Base-by-base conservation (phyloP, 1,139 yeast species). In the Taphrina confusa region DNA sequence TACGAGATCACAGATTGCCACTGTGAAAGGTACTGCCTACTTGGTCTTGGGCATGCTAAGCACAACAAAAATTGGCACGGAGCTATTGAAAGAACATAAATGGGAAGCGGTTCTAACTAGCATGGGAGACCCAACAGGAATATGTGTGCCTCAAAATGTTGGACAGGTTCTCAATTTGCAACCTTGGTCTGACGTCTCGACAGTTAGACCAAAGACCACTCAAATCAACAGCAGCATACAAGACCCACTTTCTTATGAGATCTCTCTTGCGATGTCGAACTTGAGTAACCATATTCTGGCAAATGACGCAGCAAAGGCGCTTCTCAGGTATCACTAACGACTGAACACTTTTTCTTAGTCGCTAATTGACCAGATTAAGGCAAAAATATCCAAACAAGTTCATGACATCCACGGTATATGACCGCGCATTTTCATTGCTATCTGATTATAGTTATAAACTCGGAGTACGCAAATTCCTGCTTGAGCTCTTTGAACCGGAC, bases 11-110 rank as follows among this genome's bases (percentile, higher is more conserved):
- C 75, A 79, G 3, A 77, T 84, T 18, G 81, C 87, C 77, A 82
- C 84, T 61, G 70, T 91, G 36, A 64, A 63, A 37, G 68, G 68
- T 0, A 80, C 90, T 0, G 87, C 95, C 25, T 87, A 86, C 68
- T 87, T 81, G 66, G 87, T 83, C 0, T 74, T 91, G 44, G 96
- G 97, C 0, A 77, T 88, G 67, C 77, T 90, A 16, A 78, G 95
- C 0, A 77, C 79, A 18, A 88, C 95, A 0, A 76, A 76, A 34
- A 91, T 88, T 67, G 97, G 97, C 0, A 78, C 83, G 33, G 97
- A 90, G 67, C 82, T 90, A n/a, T 74, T 91, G 58, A 96, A 88
- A 68, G 96, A 89, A 67, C 74, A 79, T 59, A 83, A 83, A 1
- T 91, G 97, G 97, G 75, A 76, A 27, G 80, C 86, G 18, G 82